Evolutionary conservation across 2,329 filamentous ascomycete species (phyloP).

Genomic region (Rhinocladiella mackenziei): DNA sequence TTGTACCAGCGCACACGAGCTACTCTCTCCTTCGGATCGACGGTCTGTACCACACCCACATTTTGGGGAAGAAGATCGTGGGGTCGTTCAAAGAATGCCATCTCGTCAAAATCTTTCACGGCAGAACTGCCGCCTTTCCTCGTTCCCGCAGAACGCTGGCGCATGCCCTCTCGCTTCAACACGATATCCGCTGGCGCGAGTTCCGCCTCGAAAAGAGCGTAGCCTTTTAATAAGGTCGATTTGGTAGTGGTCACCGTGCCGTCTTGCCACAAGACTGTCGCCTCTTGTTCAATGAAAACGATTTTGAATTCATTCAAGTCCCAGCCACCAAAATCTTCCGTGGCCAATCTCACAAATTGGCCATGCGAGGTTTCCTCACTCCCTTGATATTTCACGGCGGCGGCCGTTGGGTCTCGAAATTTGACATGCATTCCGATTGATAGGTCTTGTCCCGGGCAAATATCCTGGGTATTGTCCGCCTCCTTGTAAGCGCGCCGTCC

Average conservation of each 20-base stretch:
- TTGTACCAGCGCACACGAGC: slow-evolving; percentile 55
- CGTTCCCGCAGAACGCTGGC: slow-evolving; percentile 11
- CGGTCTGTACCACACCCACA: slow-evolving; percentile 55
- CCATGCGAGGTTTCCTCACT: slow-evolving; percentile 37
- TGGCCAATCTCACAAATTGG: slow-evolving; percentile 43
- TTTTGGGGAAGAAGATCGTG: slow-evolving; percentile 42
- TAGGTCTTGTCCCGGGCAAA: slow-evolving; percentile 32
- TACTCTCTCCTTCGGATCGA: slow-evolving; percentile 54
- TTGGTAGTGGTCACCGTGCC: slow-evolving; percentile 47
- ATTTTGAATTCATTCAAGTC: slow-evolving; percentile 58
- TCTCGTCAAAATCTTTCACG: slow-evolving; percentile 27
- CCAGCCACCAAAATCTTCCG: slow-evolving; percentile 50
- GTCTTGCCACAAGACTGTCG: slow-evolving; percentile 58
- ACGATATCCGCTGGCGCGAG: slow-evolving; percentile 57
- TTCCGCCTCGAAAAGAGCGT: slow-evolving; percentile 45
- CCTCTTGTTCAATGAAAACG: slow-evolving; percentile 46
- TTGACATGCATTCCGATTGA: slow-evolving; percentile 48
- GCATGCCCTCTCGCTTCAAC: slow-evolving; percentile 42
- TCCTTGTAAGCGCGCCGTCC: not conserved
- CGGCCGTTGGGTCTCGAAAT: slow-evolving; percentile 52
- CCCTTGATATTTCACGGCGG: slow-evolving; percentile 51
- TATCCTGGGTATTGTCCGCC: not conserved
- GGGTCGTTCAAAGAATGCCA: slow-evolving; percentile 27
- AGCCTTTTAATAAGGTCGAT: slow-evolving; percentile 40
- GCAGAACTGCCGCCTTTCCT: not conserved